Base-by-base conservation (phyloP, 169 alveolate genomes). In the Plasmodium malariae region DNA sequence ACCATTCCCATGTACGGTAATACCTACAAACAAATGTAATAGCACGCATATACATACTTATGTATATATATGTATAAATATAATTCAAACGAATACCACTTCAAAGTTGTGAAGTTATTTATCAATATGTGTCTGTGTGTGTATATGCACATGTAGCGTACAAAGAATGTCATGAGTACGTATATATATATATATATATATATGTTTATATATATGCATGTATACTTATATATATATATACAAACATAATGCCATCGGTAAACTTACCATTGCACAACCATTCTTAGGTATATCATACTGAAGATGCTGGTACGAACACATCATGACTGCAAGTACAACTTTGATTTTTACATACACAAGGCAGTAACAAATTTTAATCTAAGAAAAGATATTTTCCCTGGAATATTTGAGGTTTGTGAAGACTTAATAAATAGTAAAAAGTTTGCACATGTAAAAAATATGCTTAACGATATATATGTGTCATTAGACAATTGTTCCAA, bases 371-470 rank as follows among this genome's bases (percentile, higher is more conserved):
- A 51, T 17, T 24, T 62, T 2, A 51, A 74, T 48, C 17, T 74
- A 19, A 51, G 45, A 36, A 60, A 59, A 57, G 76, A 74, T 43
- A 60, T 74, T n/a, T 63, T 26, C 51, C 14, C 19, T 3, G 71
- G 19, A 1, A 54, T 74, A 40, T 74, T 74, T 51, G 76, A 45
- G 14, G 34, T 48, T 19, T 74, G 88, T 32, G 88, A 60, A 43
- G 88, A 74, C 19, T 74, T 74, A 62, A 49, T 68, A 74, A 65
- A 32, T 59, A 40, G 49, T n/a, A 40, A 74, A 11, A 74, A 74
- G 32, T 74, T 74, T 74, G 67, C n/a, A 54, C 40, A 65, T 30
- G 48, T 51, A 43, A 65, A 74, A 74, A 60, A 43, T 36, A 74
- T 74, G 63, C 51, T 74, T 14, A 40, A 11, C 40, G 24, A 74